Base-by-base conservation (phyloP, 2,329 filamentous ascomycete species). In the Microdochium nivale region DNA sequence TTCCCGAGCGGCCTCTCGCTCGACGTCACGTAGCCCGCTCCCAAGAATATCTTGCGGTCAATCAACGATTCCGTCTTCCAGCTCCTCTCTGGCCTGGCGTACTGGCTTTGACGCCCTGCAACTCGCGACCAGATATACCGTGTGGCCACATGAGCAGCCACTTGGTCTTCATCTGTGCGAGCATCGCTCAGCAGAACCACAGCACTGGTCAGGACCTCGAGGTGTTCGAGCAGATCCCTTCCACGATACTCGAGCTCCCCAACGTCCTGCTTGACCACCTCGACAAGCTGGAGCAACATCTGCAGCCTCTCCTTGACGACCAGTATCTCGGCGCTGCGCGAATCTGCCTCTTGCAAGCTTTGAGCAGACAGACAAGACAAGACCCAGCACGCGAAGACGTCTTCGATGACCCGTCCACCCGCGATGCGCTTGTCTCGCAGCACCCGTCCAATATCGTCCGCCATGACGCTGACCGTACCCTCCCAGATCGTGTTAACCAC, bases 401-500 rank as follows among this genome's bases (percentile, higher is more conserved):
- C 47, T 43, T 51, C 49, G 10, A 55, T 35, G 44, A 53, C 27
- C 13, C 49, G 25, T 2, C 53, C 53, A 16, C 43, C 32, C 27
- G 51, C 51, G 14, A 55, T 53, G 16, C 53, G 51, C 25, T 47
- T 51, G 43, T 53, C 53, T 24, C 33, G 47, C 3, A 55, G 49
- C 7, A 55, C 54, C 10, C 54, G 51, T 13, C 49, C 46, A 11
- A 55, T 48, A 14, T 55, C 54, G 30, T 50, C 52, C 8, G 50
- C 52, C 52, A 55, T 53, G 25, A 55, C 54, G 33, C 50, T 53
- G 23, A 40, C 48, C 7, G 60, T 60, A 7, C 79, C 79, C 60
- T 83, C 79, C 79, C 79, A 82, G 50, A 89, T 88, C 14, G 79
- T 75, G 49, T 80, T 68, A 2, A 88, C 85, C 8, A 68, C 72